Base-by-base conservation (phyloP, 805 yeast species). In the Ascoidea rubescens region DNA sequence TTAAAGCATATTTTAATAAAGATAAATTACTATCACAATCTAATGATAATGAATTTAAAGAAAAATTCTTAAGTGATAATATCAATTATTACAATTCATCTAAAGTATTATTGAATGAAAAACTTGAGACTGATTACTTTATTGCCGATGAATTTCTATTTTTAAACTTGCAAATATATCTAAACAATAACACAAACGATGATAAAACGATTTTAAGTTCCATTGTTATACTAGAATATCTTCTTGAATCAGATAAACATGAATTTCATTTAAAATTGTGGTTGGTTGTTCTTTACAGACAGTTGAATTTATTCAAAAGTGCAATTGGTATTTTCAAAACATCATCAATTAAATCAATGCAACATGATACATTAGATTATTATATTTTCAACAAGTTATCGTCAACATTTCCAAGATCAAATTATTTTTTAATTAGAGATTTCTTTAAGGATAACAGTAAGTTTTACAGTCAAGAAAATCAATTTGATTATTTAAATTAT, bases 71-170 rank as follows among this genome's bases (percentile, higher is more conserved):
- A 28, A 21, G 51, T 0, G 65, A 64, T 4, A 67, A 72, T 49
- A 60, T 76, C n/a, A 49, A 52, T 0, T 66, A 67, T 32, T 82
- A 74, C 61, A 64, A 67, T 14, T 56, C 62, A 14, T 71, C 73
- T 52, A 68, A 64, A 53, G 63, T 59, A 16, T 62, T 71, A 44
- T 64, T 74, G 48, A 49, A 60, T 31, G 56, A 57, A 5, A 77
- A 78, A 60, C 68, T 71, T 49, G 73, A 71, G 52, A 83, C 84
- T 46, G 96, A 89, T 62, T 84, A 83, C 62, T 84, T 82, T 56
- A 62, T 79, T 2, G 86, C 84, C 5, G 80, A 84, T 55, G 87
- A 82, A 52, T 74, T 86, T 48, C 64, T 86, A 7, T 62, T 88
- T 5, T 64, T 82, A 49, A 76, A 82, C 1, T 72, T 80, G 0